Percentiles rank a stretch among this genome's conserved stretches.
These are phyloP conservation scores for Magnolia officinalis DNA, from an alignment of 164 flowering plant species.

Conservation along the genomic window DNA sequence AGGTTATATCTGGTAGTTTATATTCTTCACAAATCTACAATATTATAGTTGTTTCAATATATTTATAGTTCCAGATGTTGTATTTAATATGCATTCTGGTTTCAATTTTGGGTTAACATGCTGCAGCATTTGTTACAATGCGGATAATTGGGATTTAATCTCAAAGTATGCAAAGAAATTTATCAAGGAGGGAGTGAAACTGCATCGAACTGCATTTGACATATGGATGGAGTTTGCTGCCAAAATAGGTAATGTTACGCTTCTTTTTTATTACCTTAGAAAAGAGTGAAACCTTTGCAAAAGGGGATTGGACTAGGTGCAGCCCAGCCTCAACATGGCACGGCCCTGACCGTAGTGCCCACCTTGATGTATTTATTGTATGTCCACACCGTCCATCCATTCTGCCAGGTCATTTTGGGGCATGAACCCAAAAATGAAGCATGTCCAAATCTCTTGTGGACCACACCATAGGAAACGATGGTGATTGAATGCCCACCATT, in stretches of 20 bases:
- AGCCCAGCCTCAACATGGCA: too few species aligned
- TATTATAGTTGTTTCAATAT: background rate
- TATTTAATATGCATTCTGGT: background rate
- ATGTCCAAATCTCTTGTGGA: too few species aligned
- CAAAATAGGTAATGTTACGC: slow-evolving; percentile 45
- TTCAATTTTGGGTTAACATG: background rate
- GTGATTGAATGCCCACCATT: too few species aligned
- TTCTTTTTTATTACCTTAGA: background rate
- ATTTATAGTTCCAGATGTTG: background rate
- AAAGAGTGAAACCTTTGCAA: too few species aligned
- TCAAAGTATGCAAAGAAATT: slow-evolving; percentile 65
- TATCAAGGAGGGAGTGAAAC: slow-evolving; percentile 57
- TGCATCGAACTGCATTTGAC: slow-evolving; percentile 62
- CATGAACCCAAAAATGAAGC: too few species aligned
- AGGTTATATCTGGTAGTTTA: background rate
- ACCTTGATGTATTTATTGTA: too few species aligned
- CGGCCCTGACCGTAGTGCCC: too few species aligned
- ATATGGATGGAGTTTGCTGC: slow-evolving; percentile 91
- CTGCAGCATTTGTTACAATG: slow-evolving; percentile 70
- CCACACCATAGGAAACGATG: too few species aligned
- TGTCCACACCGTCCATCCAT: too few species aligned
- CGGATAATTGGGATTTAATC: slow-evolving; percentile 60
- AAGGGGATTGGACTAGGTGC: too few species aligned
- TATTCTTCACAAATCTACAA: background rate
- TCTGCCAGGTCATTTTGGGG: too few species aligned